A percentile compares a stretch with the other conserved stretches of the same genome.
Conservation (phyloP, 2,329 filamentous ascomycete species). For the Myotisia sp. region DNA sequence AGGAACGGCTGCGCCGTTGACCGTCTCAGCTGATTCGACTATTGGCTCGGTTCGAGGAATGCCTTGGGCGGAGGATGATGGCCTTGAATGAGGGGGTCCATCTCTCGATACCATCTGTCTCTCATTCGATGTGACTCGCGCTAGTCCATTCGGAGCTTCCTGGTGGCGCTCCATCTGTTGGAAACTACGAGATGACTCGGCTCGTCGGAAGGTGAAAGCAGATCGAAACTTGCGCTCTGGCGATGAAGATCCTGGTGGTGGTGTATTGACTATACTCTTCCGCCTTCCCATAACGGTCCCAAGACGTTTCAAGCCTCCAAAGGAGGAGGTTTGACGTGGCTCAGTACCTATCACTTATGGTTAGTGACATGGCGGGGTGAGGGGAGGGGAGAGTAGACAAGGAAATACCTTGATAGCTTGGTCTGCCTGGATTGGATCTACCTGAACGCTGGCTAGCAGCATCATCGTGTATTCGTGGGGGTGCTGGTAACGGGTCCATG, state of each 20-base stretch:
- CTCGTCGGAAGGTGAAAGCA: constrained; percentile 22
- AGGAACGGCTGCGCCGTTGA: too few relatives aligned
- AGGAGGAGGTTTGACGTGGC: constrained; percentile 25
- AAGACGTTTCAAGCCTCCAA: constrained; percentile 33
- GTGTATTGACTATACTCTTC: constrained; percentile 27
- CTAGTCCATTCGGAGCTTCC: constrained; percentile 15
- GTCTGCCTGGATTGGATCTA: constrained; percentile 27
- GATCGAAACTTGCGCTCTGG: constrained; percentile 29
- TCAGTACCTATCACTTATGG: constrained; percentile 21
- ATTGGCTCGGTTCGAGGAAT: neutral
- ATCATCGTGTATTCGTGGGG: constrained; percentile 37
- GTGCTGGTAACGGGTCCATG: constrained; percentile 24
- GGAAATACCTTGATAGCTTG: constrained; percentile 21
- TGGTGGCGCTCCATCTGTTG: constrained; percentile 16
- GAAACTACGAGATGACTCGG: constrained; percentile 15
- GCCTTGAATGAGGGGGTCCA: constrained; percentile 7
- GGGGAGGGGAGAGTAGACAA: neutral
- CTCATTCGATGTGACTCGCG: constrained; percentile 13
- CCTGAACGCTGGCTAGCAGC: constrained; percentile 41
- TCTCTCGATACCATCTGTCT: constrained; percentile 13
- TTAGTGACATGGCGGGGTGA: constrained; percentile 4
- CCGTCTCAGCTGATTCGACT: too few relatives aligned
- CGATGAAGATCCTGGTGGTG: constrained; percentile 18
- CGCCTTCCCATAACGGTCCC: constrained; percentile 36
- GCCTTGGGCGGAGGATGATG: constrained; percentile 6